Conservation (phyloP, 306 rosid species). For the Sechiopsis laciniata region DNA sequence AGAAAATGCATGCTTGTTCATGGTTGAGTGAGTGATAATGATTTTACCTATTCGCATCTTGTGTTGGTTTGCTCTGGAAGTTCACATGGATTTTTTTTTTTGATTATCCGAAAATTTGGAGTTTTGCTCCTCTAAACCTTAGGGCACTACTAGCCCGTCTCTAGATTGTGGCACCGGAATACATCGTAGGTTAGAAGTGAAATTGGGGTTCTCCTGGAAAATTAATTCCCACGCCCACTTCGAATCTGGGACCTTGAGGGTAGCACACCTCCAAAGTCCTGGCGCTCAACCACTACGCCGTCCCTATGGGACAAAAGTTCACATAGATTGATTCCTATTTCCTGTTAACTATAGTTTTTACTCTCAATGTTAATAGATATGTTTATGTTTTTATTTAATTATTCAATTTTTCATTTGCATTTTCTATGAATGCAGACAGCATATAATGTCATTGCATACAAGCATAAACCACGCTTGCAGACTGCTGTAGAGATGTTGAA, state of each 20-base stretch:
- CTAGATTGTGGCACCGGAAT: too few relatives aligned
- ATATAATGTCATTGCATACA: conserved; percentile 71
- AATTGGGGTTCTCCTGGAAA: too few relatives aligned
- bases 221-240: too few relatives aligned
- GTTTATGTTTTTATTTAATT: background rate
- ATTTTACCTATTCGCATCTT: background rate
- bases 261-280: too few relatives aligned
- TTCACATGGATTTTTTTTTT: background rate
- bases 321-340: background rate
- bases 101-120: too few relatives aligned
- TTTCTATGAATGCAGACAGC: conserved; percentile 45
- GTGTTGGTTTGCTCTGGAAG: background rate
- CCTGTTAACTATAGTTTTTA: background rate
- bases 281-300: too few relatives aligned
- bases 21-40: background rate
- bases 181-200: too few relatives aligned
- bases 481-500: conserved; percentile 70
- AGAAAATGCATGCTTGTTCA: background rate
- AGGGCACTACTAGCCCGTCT: too few relatives aligned
- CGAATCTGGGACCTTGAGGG: too few relatives aligned
- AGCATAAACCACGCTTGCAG: conserved; percentile 74
- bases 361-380: background rate
- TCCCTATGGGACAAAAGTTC: too few relatives aligned
- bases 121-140: too few relatives aligned
- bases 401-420: background rate